Evolutionary conservation across 306 rosid genomes (phyloP).

Genomic region (Begonia loranthoides): DNA sequence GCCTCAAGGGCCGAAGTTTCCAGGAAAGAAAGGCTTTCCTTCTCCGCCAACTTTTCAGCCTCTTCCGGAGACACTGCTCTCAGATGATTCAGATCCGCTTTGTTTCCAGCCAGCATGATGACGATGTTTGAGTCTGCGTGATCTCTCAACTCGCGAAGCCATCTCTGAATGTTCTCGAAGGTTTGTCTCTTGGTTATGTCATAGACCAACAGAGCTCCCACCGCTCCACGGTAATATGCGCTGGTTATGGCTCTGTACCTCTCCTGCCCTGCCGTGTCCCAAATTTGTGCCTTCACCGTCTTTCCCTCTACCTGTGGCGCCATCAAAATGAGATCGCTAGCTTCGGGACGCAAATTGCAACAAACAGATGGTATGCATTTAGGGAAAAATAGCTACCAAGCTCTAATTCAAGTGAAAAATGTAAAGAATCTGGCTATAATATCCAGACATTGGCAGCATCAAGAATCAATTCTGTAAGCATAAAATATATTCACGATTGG

Average conservation of each 20-base stretch:
- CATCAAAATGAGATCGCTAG: too few species aligned
- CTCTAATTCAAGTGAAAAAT: too few species aligned
- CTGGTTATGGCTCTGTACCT: conserved; percentile 67
- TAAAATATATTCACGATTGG: too few species aligned
- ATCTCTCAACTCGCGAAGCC: conserved; percentile 66
- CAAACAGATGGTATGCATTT: too few species aligned
- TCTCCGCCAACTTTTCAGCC: conserved; percentile 52
- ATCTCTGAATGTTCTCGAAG: conserved; percentile 55
- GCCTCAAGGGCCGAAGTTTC: conserved; percentile 71
- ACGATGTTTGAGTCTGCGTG: conserved; percentile 72
- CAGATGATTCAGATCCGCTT: conserved; percentile 53
- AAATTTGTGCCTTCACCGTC: conserved; percentile 74
- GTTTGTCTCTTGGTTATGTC: conserved; percentile 68
- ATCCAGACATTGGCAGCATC: too few species aligned
- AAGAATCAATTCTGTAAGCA: too few species aligned
- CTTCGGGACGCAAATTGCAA: too few species aligned
- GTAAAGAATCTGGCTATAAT: too few species aligned
- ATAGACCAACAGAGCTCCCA: conserved; percentile 57
- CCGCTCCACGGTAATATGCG: conserved; percentile 69
- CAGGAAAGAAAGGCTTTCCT: conserved; percentile 41
- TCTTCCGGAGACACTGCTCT: conserved; percentile 47
- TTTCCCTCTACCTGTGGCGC: conserved; percentile 49
- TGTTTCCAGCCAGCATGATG: conserved; percentile 59
- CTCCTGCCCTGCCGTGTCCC: conserved; percentile 81
- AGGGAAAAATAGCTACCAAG: too few species aligned